phyloP scores from a whole-genome alignment of 2,329 filamentous ascomycete species.

The Lojkania enalia region DNA sequence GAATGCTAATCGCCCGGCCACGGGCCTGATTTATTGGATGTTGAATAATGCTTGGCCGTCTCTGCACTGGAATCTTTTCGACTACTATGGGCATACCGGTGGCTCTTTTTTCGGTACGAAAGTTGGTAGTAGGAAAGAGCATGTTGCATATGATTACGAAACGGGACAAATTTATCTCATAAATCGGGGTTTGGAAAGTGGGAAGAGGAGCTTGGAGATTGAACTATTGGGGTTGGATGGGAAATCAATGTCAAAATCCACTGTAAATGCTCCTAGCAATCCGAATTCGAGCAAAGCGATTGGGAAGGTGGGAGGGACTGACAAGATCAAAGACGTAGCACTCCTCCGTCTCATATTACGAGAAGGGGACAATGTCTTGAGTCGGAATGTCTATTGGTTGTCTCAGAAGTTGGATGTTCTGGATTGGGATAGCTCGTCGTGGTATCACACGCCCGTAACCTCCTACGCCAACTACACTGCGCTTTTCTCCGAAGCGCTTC shows the following conservation, averaged over 20 bases:
- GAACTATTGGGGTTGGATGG: conserved; percentile 58
- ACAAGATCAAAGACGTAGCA: conserved; percentile 47
- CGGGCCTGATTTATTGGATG: conserved; percentile 70
- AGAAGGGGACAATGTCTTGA: conserved; percentile 46
- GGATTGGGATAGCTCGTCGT: conserved; percentile 61
- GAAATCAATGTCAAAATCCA: conserved; percentile 43
- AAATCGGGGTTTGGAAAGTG: conserved; percentile 54
- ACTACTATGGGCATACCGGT: conserved; percentile 62
- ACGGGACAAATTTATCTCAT: conserved; percentile 54
- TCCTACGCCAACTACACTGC: conserved; percentile 55
- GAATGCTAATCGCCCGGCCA: conserved; percentile 57
- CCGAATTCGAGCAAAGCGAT: conserved; percentile 48
- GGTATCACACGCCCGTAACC: conserved; percentile 62
- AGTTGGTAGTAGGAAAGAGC: conserved; percentile 54
- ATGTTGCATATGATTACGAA: conserved; percentile 60
- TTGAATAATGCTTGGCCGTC: conserved; percentile 67
- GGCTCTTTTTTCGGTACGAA: conserved; percentile 65
- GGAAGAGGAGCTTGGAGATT: conserved; percentile 46
- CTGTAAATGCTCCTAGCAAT: conserved; percentile 39
- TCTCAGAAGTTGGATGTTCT: conserved; percentile 52
- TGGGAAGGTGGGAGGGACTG: conserved; percentile 31
- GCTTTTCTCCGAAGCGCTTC: conserved; percentile 38
- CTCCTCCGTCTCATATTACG: conserved; percentile 57
- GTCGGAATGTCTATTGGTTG: conserved; percentile 66
- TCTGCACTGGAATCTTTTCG: conserved; percentile 67